Conservation (phyloP, 345 rosid genomes). For the Laguncularia racemosa region DNA sequence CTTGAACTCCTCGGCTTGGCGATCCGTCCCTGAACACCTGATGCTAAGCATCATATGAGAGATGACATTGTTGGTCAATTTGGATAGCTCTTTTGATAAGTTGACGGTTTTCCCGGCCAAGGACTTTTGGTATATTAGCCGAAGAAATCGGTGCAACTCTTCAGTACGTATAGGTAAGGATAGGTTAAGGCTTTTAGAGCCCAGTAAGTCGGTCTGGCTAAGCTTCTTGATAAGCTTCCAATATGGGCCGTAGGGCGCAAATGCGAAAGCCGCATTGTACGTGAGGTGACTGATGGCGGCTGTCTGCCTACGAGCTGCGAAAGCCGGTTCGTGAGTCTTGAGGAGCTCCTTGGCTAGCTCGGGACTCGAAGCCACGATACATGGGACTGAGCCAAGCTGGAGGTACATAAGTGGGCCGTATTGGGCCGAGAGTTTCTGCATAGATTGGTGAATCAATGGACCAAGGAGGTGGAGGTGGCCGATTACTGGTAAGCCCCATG, state of each 20-base stretch:
- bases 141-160: constrained; percentile 17
- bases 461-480: constrained; percentile 46
- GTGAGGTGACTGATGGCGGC: constrained; percentile 33
- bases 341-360: constrained; percentile 28
- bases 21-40: constrained; percentile 23
- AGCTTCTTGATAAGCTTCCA: constrained; percentile 43
- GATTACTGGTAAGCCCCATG: constrained; percentile 27
- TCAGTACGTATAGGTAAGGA: constrained; percentile 27
- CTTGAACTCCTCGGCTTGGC: constrained; percentile 23
- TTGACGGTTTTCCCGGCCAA: constrained; percentile 19
- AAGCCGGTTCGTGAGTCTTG: constrained; percentile 28
- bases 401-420: constrained; percentile 30
- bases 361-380: constrained; percentile 34
- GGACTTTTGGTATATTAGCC: constrained; percentile 12
- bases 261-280: constrained; percentile 35
- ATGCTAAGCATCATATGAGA: constrained; percentile 41
- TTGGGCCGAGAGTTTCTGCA: constrained; percentile 12
- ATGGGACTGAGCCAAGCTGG: constrained; percentile 26
- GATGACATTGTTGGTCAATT: constrained; percentile 29
- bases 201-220: constrained; percentile 35
- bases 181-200: constrained; percentile 22
- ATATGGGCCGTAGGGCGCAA: constrained; percentile 36
- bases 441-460: constrained; percentile 31
- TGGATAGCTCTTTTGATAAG: constrained; percentile 30
- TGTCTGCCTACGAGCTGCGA: constrained; percentile 23